Base-by-base conservation (phyloP, 192 early-diverging fungal species). In the Podila epicladia region DNA sequence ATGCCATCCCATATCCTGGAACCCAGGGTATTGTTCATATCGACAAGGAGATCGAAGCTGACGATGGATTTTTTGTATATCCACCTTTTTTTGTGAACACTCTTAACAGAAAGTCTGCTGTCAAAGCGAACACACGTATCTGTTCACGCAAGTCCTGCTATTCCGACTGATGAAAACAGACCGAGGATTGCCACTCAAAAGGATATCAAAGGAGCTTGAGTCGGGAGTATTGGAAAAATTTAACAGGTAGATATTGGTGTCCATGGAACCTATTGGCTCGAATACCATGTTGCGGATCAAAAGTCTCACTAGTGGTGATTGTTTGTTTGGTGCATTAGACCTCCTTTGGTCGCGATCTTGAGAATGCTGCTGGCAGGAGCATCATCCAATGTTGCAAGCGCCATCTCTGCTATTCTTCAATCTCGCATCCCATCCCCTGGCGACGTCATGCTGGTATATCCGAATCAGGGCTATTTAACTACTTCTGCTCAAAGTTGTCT, bases 121-220 rank as follows among this genome's bases (percentile, higher is more conserved):
- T 70, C 85, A 88, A 48, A 86, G 84, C 64, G 84, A 88, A 29
- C 87, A 89, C 55, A 89, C 87, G 3, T 89, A 89, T 59, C 67
- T 88, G 13, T 85, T 84, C 61, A 78, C 88, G 9, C 88, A 89
- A 38, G 60, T 84, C 7, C 63, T 89, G 6, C 59, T 89, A 12
- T 77, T 80, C 26, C 67, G 83, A 4, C 67, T 90, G 2, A 67
- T 73, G 74, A 80, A 88, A 41, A 84, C 85, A 13, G 69, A 79
- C 4, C 74, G 82, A 20, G 80, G 83, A 22, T 28, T 78, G 28
- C 84, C 88, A 53, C 62, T 86, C 12, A 82, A 72, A 33, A 75
- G 85, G 51, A 70, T 90, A 65, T 72, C 82, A 31, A 79, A 87
- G 22, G 88, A 88, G 38, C 73, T 90, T 12, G 88, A 88, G 64